A percentile compares a stretch with the other conserved stretches of the same genome.
phyloP scores from a whole-genome alignment of 805 yeast genomes.

The Barnettozyma sucrosica region DNA sequence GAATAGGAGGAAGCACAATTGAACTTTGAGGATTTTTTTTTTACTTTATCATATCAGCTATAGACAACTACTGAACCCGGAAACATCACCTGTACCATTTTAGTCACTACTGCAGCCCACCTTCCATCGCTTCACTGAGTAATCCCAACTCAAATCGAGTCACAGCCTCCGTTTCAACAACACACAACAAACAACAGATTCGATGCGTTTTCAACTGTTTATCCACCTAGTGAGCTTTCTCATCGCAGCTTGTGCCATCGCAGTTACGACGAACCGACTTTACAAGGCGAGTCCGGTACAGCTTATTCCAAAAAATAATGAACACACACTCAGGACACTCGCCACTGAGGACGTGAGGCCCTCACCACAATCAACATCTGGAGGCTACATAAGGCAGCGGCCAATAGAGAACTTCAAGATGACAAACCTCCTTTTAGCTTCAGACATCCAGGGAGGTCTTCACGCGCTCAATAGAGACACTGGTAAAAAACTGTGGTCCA shows the following conservation, averaged over 20 bases:
- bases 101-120: not conserved
- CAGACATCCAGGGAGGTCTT: constrained; percentile 82
- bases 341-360: constrained; percentile 3
- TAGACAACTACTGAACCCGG: not conserved
- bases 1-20: too few relatives aligned
- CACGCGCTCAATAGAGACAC: constrained; percentile 74
- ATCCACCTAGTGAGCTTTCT: not conserved
- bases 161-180: not conserved
- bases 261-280: not conserved
- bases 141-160: not conserved
- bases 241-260: not conserved
- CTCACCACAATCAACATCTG: not conserved
- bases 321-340: not conserved
- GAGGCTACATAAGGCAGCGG: constrained; percentile 17
- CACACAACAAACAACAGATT: not conserved
- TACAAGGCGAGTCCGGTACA: not conserved
- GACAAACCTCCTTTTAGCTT: constrained; percentile 56
- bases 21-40: too few relatives aligned
- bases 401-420: constrained; percentile 69
- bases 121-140: not conserved
- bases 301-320: not conserved
- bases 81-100: not conserved
- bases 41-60: not conserved
- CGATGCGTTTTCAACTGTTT: not conserved
- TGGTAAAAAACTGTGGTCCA: constrained; percentile 74